These are phyloP conservation scores for Macadamia tetraphylla DNA, from an alignment of 164 flowering plant genomes.

Conservation along the genomic window DNA sequence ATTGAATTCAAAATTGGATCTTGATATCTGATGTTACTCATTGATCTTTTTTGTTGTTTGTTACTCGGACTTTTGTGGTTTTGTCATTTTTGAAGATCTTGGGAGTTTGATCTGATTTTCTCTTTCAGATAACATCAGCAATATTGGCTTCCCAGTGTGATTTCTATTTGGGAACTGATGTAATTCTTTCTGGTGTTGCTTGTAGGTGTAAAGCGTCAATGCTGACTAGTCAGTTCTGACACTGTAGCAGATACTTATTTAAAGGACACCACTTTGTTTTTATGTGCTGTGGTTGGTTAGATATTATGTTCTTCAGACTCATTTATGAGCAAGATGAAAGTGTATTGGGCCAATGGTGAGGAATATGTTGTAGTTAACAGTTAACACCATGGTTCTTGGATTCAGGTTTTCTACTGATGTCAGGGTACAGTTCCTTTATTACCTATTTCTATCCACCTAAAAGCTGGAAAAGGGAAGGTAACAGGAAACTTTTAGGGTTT, in stretches of 20 bases:
- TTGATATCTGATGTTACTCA: no score
- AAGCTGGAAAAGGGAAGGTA: not conserved
- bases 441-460: not conserved
- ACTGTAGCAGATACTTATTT: conserved; percentile 10
- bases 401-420: not conserved
- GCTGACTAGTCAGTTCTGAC: conserved; percentile 13
- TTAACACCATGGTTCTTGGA: not conserved
- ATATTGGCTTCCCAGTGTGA: not conserved
- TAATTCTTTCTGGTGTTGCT: conserved; percentile 2
- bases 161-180: not conserved
- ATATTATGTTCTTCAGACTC: conserved; percentile 9
- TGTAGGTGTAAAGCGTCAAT: conserved; percentile 9
- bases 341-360: conserved; percentile 2
- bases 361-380: not conserved
- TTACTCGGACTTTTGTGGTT: no score
- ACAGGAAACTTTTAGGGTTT: not conserved
- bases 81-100: no score
- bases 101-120: not conserved
- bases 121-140: no score
- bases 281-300: conserved; percentile 1
- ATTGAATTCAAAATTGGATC: no score
- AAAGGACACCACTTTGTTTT: not conserved
- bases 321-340: conserved; percentile 7
- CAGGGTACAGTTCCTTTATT: not conserved
- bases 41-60: no score